phyloP scores from a whole-genome alignment of 2,329 filamentous ascomycete genomes.

The Aspergillus versicolor region DNA sequence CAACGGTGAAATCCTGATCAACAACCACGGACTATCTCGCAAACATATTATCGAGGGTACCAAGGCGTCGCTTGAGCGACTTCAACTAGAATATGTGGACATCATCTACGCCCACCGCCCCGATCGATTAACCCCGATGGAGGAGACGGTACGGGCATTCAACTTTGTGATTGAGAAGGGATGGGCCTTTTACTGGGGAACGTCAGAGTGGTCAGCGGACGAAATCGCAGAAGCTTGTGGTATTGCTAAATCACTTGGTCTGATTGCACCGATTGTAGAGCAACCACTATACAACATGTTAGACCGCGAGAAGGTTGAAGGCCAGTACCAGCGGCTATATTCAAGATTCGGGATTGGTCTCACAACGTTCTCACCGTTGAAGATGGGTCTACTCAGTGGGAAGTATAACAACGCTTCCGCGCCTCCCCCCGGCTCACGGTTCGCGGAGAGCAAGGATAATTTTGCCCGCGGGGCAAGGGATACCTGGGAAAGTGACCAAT shows the following conservation, averaged over 20 bases:
- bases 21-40: slow-evolving; percentile 66
- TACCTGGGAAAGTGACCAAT: slow-evolving; percentile 32
- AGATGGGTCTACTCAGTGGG: slow-evolving; percentile 62
- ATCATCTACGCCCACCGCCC: slow-evolving; percentile 69
- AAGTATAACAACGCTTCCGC: slow-evolving; percentile 65
- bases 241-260: slow-evolving; percentile 58
- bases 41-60: slow-evolving; percentile 71
- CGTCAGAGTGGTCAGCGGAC: slow-evolving; percentile 66
- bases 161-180: slow-evolving; percentile 69
- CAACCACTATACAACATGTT: slow-evolving; percentile 69
- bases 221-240: slow-evolving; percentile 66
- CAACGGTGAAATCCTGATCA: slow-evolving; percentile 62
- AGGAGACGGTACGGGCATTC: slow-evolving; percentile 70
- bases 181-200: slow-evolving; percentile 71
- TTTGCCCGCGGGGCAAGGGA: slow-evolving; percentile 52
- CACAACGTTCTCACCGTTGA: slow-evolving; percentile 64
- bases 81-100: slow-evolving; percentile 68
- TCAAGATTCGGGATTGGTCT: slow-evolving; percentile 60
- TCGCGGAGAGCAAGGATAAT: slow-evolving; percentile 56
- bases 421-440: slow-evolving; percentile 56
- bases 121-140: slow-evolving; percentile 66
- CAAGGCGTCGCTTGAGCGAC: slow-evolving; percentile 57
- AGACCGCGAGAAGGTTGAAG: slow-evolving; percentile 60
- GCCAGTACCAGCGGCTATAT: slow-evolving; percentile 61
- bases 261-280: slow-evolving; percentile 55